Evolutionary conservation across 495 filamentous ascomycete species (phyloP).

Genomic region (Aspergillus kassunensis): DNA sequence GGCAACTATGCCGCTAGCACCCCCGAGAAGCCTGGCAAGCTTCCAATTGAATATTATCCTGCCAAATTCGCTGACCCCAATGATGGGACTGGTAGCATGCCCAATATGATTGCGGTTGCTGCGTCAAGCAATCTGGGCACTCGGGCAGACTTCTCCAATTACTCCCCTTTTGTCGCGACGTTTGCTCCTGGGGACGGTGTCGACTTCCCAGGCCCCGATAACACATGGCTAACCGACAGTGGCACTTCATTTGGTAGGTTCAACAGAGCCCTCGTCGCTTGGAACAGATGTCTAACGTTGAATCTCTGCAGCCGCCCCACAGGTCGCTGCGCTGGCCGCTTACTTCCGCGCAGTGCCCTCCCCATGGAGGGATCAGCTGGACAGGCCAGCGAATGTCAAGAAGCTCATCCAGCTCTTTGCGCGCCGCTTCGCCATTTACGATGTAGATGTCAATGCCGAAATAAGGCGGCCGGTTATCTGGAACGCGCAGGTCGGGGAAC

Average conservation of each 20-base stretch:
- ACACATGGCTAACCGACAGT: not conserved
- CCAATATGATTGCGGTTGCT: not conserved
- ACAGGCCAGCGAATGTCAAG: not conserved
- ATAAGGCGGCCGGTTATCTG: not conserved
- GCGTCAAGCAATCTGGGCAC: too few relatives aligned
- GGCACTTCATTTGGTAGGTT: not conserved
- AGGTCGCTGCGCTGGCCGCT: not conserved
- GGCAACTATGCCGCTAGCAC: not conserved
- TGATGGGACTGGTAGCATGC: not conserved
- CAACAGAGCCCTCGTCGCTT: not conserved
- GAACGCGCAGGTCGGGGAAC: not conserved
- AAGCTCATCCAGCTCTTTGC: not conserved
- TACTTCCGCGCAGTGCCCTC: not conserved
- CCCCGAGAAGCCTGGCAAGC: not conserved
- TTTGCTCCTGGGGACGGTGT: not conserved
- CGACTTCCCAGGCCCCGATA: not conserved
- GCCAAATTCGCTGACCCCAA: not conserved
- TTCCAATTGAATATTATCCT: not conserved
- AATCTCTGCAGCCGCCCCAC: not conserved
- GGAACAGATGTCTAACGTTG: not conserved
- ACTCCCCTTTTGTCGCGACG: not conserved
- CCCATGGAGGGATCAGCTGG: not conserved
- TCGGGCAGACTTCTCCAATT: not conserved
- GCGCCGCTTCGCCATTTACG: not conserved
- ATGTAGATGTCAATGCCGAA: not conserved